Conservation (phyloP, 2,329 filamentous ascomycete genomes). For the Verticillium dahliae region DNA sequence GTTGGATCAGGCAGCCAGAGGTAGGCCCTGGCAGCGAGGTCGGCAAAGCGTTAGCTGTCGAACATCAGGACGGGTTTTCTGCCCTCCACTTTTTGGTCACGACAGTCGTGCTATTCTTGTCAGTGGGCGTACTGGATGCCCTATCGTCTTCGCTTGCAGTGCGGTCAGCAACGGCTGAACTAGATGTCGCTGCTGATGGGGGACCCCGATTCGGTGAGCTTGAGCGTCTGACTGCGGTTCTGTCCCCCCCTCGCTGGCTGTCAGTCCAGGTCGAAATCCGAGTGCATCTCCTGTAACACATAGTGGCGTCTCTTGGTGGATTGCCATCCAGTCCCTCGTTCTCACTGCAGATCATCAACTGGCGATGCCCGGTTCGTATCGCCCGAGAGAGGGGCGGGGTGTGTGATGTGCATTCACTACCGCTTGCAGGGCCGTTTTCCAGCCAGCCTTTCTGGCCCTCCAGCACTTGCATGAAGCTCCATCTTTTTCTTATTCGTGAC, state of each 20-base stretch:
- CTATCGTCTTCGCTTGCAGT: not conserved
- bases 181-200: not conserved
- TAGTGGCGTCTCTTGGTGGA: too few species aligned
- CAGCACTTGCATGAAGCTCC: not conserved
- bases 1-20: not conserved
- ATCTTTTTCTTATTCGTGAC: not conserved
- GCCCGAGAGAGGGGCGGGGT: not conserved
- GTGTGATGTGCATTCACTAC: not conserved
- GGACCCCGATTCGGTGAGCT: too few species aligned
- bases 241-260: too few species aligned
- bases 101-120: not conserved
- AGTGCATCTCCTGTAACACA: too few species aligned
- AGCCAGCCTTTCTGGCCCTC: not conserved
- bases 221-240: too few species aligned
- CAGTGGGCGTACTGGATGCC: not conserved
- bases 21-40: not conserved
- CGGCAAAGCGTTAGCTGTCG: not conserved
- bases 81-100: not conserved
- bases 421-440: not conserved
- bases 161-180: not conserved
- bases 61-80: not conserved
- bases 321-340: not conserved
- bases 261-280: not conserved
- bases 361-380: not conserved
- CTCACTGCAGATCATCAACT: not conserved